Conservation (phyloP, 768 basidiomycete genomes). For the Tubosaeta sp. region DNA sequence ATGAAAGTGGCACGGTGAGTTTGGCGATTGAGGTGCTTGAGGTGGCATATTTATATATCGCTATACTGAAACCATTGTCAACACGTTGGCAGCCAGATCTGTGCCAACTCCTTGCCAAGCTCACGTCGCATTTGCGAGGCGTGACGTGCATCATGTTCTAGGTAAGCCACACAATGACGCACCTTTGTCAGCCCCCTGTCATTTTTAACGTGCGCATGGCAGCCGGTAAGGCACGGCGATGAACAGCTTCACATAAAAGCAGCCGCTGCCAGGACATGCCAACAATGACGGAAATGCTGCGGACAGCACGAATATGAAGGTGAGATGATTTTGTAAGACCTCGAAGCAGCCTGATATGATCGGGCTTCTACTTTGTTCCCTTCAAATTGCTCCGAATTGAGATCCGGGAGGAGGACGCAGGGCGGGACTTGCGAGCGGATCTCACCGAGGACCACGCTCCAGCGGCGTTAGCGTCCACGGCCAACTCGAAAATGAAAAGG, state of each 20-base stretch:
- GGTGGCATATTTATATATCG: slow-evolving; percentile 2
- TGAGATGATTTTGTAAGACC: slow-evolving; percentile 13
- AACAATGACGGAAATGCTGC: slow-evolving; percentile 3
- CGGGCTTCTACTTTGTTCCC: slow-evolving; percentile 19
- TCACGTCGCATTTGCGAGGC: not conserved
- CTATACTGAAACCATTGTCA: slow-evolving; percentile 2
- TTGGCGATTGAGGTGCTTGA: slow-evolving; percentile 4
- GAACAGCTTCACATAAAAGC: slow-evolving; percentile 6
- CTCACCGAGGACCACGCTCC: slow-evolving; percentile 18
- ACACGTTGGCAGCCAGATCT: slow-evolving; percentile 1
- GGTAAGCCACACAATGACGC: slow-evolving; percentile 7
- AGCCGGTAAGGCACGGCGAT: slow-evolving; percentile 16
- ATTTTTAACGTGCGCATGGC: slow-evolving; percentile 7
- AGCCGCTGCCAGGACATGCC: slow-evolving; percentile 10
- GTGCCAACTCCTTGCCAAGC: slow-evolving; percentile 4
- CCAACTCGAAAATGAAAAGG: not conserved
- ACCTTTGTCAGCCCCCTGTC: slow-evolving; percentile 11
- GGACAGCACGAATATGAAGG: slow-evolving; percentile 14
- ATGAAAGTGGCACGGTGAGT: slow-evolving; percentile 16
- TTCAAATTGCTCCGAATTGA: slow-evolving; percentile 13
- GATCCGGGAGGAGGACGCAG: slow-evolving; percentile 17
- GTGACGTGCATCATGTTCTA: not conserved
- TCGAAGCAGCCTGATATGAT: slow-evolving; percentile 17
- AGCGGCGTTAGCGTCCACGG: slow-evolving; percentile 18
- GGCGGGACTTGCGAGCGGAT: slow-evolving; percentile 25